Evolutionary conservation across 2,329 filamentous ascomycete species (phyloP).

Genomic region (Colletotrichum navitas): DNA sequence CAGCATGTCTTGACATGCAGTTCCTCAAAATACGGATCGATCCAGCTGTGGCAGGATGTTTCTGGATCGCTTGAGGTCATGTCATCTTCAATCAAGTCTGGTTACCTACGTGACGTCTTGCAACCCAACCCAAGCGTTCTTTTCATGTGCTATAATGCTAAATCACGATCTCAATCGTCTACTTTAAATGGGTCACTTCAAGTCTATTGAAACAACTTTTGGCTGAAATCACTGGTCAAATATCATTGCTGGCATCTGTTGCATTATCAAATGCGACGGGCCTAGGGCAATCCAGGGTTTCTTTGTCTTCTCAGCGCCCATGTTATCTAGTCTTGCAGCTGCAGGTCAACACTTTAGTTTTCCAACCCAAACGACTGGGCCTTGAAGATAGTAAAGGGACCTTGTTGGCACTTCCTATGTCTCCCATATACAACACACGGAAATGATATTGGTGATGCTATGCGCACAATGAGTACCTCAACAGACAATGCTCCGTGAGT

Average conservation of each 20-base stretch:
- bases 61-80: background rate
- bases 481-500: background rate
- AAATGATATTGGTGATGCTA: background rate
- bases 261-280: background rate
- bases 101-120: background rate
- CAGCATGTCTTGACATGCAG: background rate
- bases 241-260: background rate
- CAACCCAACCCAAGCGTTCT: background rate
- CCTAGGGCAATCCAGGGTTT: background rate
- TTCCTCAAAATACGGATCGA: constrained; percentile 2
- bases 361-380: background rate
- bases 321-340: background rate
- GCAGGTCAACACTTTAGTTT: background rate
- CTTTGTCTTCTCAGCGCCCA: background rate
- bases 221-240: background rate
- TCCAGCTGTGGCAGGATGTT: background rate
- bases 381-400: background rate
- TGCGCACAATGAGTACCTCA: background rate
- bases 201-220: background rate
- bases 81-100: background rate
- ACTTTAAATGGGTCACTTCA: no score
- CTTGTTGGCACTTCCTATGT: background rate
- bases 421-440: background rate
- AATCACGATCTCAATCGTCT: background rate
- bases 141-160: background rate